Base-by-base conservation (phyloP, 345 rosid genomes). In the Rhodomyrtus tomentosa region DNA sequence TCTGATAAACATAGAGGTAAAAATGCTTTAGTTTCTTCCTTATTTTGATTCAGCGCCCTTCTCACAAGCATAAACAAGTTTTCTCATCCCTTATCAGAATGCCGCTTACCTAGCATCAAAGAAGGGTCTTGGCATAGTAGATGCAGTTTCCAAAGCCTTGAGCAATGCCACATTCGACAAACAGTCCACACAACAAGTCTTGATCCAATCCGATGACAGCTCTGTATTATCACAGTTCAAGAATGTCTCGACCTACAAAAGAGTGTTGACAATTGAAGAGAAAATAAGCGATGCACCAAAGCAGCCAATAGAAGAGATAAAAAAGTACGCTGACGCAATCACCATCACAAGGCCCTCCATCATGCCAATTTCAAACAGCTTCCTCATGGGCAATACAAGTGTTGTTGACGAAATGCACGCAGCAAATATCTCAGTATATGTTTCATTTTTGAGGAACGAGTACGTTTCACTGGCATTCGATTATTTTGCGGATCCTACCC, bases 31-130 rank as follows among this genome's bases (percentile, higher is more conserved):
- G 38, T 11, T 72, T 52, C 36, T 79, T 45, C 32, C 82, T 82
- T 58, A 14, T 50, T 38, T n/a, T 55, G 49, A 32, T 48, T 50
- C 3, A 10, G 40, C 49, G 49, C 40, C 48, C 36, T 62, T 29
- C 38, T 50, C 81, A 72, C 9, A 56, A 51, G 51, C 14, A 22
- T 62, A 49, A 82, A 25, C 72, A 29, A 54, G 56, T 11, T 36
- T 52, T 16, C 49, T 10, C 55, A 21, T 6, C 59, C 10, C 48
- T 51, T 52, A 24, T 87, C 93, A 96, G 99, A 92, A 95, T 83
- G 98, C 98, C 52, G 95, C 97, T 85, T 96, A 92, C 89, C 90
- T 96, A 40, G 98, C 98, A 50, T 90, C 98, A 24, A 92, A 95
- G 86, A 92, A 91, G 87, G 96, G 98, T 36, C 90, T 94, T 11